These are phyloP conservation scores for Leucosporidium scottii DNA, from an alignment of 768 basidiomycete genomes.

Conservation along the genomic window DNA sequence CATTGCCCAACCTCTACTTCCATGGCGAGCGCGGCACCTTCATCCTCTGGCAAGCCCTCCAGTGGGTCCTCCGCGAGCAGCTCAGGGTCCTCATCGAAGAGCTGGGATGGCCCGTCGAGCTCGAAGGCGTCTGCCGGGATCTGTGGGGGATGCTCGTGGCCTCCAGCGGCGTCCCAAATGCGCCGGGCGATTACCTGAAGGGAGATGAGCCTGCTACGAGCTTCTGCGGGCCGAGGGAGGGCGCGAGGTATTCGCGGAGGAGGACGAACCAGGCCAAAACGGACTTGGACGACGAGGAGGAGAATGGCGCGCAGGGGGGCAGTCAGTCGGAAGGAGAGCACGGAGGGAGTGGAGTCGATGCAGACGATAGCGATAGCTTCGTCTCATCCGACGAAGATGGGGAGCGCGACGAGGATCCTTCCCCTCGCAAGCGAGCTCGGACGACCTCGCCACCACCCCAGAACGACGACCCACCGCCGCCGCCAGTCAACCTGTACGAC, in stretches of 20 bases:
- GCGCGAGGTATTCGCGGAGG: slow-evolving; percentile 6
- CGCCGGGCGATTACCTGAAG: slow-evolving; percentile 16
- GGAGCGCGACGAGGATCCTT: background rate
- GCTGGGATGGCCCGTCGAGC: slow-evolving; percentile 24
- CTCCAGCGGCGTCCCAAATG: background rate
- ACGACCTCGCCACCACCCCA: background rate
- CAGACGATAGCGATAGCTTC: background rate
- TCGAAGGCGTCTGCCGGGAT: slow-evolving; percentile 26
- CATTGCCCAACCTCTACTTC: slow-evolving; percentile 13
- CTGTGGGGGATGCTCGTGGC: slow-evolving; percentile 22
- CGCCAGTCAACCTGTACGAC: background rate
- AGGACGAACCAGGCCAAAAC: slow-evolving; percentile 3
- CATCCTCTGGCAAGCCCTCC: slow-evolving; percentile 25
- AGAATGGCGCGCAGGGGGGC: background rate
- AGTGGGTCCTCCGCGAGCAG: slow-evolving; percentile 29
- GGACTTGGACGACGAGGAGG: background rate
- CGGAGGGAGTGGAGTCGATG: background rate
- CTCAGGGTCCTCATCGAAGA: slow-evolving; percentile 23
- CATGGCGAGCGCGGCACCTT: slow-evolving; percentile 25
- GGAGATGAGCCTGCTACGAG: slow-evolving; percentile 19
- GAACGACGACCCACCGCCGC: slow-evolving; percentile 12
- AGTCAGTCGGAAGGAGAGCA: background rate
- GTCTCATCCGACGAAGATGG: no score
- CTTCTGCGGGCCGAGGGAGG: slow-evolving; percentile 23
- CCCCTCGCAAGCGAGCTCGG: no score